These are phyloP conservation scores for Alternaria sp. DNA, from an alignment of 2,329 filamentous ascomycete genomes.

Conservation along the genomic window DNA sequence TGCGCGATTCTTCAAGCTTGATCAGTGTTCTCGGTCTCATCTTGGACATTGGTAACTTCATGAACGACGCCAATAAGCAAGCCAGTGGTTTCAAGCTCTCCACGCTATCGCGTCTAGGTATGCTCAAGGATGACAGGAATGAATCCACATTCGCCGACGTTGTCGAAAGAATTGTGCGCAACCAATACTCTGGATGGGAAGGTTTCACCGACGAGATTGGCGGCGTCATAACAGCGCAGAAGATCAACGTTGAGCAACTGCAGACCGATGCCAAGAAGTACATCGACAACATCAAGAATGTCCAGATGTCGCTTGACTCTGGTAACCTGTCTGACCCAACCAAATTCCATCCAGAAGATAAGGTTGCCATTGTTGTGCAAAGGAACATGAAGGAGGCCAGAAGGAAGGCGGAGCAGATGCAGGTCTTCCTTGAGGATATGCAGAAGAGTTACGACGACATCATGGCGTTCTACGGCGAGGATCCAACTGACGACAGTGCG, in stretches of 20 bases:
- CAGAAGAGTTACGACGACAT: slow-evolving; percentile 90
- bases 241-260: slow-evolving; percentile 94
- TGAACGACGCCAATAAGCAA: slow-evolving; percentile 99
- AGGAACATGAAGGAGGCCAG: slow-evolving; percentile 96
- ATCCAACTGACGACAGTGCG: slow-evolving; percentile 89
- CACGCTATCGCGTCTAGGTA: slow-evolving; percentile 88
- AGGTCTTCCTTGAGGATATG: slow-evolving; percentile 94
- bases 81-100: slow-evolving; percentile 97
- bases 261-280: slow-evolving; percentile 88
- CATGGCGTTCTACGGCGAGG: slow-evolving; percentile 96
- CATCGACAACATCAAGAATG: slow-evolving; percentile 92
- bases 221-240: slow-evolving; percentile 80
- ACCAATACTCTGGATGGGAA: slow-evolving; percentile 97
- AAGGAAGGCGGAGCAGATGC: slow-evolving; percentile 94
- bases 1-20: slow-evolving; percentile 88
- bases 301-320: slow-evolving; percentile 89
- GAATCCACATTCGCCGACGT: slow-evolving; percentile 95
- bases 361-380: slow-evolving; percentile 90
- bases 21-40: slow-evolving; percentile 98
- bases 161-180: slow-evolving; percentile 94
- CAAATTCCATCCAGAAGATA: slow-evolving; percentile 97
- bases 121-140: slow-evolving; percentile 99
- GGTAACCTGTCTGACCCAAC: slow-evolving; percentile 96
- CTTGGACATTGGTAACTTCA: slow-evolving; percentile 98
- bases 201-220: slow-evolving; percentile 84